These are phyloP conservation scores for Psilocybe azurescens DNA, from an alignment of 768 basidiomycete species.

Conservation along the genomic window DNA sequence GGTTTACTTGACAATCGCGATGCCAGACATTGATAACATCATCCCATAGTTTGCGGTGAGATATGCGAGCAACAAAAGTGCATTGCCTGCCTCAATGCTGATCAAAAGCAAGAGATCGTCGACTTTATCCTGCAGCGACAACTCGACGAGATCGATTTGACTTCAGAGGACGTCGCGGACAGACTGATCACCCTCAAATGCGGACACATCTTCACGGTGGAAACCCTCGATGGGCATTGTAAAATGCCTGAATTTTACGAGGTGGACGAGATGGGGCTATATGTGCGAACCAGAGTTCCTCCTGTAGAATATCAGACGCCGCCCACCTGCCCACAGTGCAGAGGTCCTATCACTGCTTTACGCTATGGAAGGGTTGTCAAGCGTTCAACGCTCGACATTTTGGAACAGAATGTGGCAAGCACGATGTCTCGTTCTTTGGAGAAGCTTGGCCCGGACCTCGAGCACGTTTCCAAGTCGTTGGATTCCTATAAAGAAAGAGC, in stretches of 20 bases:
- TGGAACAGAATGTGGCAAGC: conserved; percentile 65
- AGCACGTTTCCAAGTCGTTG: background rate
- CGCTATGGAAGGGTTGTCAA: conserved; percentile 70
- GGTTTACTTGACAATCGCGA: background rate
- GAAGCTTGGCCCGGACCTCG: conserved; percentile 1
- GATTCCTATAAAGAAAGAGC: conserved; percentile 2
- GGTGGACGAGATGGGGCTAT: conserved; percentile 42
- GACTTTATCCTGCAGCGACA: conserved; percentile 60
- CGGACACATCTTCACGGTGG: conserved; percentile 70
- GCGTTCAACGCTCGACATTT: conserved; percentile 64
- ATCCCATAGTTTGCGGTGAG: conserved; percentile 66
- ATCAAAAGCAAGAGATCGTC: conserved; percentile 48
- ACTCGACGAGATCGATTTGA: conserved; percentile 51
- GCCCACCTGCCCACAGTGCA: conserved; percentile 69
- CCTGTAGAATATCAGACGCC: conserved; percentile 33
- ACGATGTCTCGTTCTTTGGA: conserved; percentile 44
- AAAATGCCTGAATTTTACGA: conserved; percentile 56
- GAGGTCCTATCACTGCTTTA: conserved; percentile 56
- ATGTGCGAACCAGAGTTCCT: conserved; percentile 46
- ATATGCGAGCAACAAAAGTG: conserved; percentile 63
- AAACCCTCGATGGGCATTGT: conserved; percentile 69
- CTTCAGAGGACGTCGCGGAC: conserved; percentile 44
- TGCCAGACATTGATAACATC: background rate
- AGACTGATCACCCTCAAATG: conserved; percentile 68
- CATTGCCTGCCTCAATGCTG: conserved; percentile 48